Evolutionary conservation across 2,329 filamentous ascomycete species (phyloP), one percentile per base, ranked within the genome.

Genomic region (Fusarium fracticaudum): DNA sequence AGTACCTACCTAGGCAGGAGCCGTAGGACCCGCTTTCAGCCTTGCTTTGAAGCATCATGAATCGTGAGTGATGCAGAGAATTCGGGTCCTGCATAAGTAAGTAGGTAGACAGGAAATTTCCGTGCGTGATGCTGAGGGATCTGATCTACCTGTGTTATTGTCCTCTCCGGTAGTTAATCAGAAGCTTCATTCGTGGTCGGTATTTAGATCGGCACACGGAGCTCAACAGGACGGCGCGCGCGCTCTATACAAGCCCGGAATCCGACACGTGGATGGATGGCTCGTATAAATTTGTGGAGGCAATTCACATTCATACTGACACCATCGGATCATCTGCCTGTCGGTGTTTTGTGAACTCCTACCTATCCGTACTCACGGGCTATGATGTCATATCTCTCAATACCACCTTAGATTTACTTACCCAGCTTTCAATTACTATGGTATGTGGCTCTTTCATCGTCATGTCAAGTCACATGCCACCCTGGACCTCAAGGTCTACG

Each of bases 311-410:
- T 22, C 33, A 53, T 33, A 33, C 47, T 33, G 29, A 33, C n/a
- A 48, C 38, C 33, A 63, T 63, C 17, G 33, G 40, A 50, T 33
- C 40, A 33, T 20, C 26, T 63, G 18, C 29, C 35, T 41, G 33
- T 22, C 33, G 17, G n/a, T 26, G 24, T 20, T 54, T 37, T 20
- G 37, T 44, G 11, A 48, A 33, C 38, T 20, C 40, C 33, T 29
- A 9, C 40, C 24, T 47, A 47, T 47, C 45, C 45, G 26, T 22
- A 48, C 18, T 26, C 22, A 47, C 24, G 50, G 41, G 47, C 41
- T 26, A 73, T 73, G 71, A 72, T 68, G 59, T 72, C 69, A 72
- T 59, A 65, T 22, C 37, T 41, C n/a, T 10, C 4, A 51, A n/a
- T 24, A 51, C 18, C 29, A 35, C 38, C 24, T 15, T 17, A 33